These are phyloP conservation scores for Fusarium albosuccineum DNA, from an alignment of 2,329 filamentous ascomycete genomes.

Conservation along the genomic window DNA sequence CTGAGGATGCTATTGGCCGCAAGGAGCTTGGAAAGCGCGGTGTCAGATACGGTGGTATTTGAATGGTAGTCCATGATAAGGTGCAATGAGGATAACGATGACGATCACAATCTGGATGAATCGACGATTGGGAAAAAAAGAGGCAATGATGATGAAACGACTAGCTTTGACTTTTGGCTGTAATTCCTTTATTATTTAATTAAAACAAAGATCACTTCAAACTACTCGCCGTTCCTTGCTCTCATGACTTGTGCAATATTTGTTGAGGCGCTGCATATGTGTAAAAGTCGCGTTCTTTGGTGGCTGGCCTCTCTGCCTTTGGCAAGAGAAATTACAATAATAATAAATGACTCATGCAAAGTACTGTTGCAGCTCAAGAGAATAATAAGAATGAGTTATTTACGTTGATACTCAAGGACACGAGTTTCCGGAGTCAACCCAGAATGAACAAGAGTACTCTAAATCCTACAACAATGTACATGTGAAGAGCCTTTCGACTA, in stretches of 20 bases:
- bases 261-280: too few relatives aligned
- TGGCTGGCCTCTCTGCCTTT: too few relatives aligned
- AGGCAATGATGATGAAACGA: constrained; percentile 33
- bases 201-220: constrained; percentile 12
- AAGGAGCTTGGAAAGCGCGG: constrained; percentile 79
- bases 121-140: constrained; percentile 32
- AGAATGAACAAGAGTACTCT: not conserved
- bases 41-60: constrained; percentile 65
- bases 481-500: not conserved
- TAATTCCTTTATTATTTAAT: constrained; percentile 36
- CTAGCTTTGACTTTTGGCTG: constrained; percentile 7
- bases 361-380: not conserved
- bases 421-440: not conserved
- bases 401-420: not conserved
- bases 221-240: not conserved
- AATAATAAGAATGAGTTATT: not conserved
- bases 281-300: too few relatives aligned
- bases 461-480: not conserved
- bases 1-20: constrained; percentile 78
- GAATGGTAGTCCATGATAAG: constrained; percentile 14
- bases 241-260: not conserved
- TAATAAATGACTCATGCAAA: not conserved
- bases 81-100: constrained; percentile 22
- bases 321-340: not conserved
- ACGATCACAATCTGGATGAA: constrained; percentile 22